Conservation (phyloP, 2,329 filamentous ascomycete genomes). For the Xylaria sp. region DNA sequence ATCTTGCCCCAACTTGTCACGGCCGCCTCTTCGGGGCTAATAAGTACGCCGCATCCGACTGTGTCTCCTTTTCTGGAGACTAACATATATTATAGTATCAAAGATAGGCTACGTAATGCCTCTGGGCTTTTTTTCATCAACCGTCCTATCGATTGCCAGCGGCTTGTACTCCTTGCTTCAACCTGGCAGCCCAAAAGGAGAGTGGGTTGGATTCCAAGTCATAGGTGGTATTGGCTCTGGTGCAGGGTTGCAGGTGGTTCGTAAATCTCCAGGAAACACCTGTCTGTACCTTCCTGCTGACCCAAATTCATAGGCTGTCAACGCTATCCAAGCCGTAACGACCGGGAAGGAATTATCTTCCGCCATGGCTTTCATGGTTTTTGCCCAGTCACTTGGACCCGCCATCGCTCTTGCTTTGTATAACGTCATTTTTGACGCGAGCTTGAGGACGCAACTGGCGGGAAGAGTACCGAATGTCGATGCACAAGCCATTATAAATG, state of each 20-base stretch:
- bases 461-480: conserved; percentile 49
- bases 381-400: conserved; percentile 33
- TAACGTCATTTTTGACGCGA: conserved; percentile 48
- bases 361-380: conserved; percentile 35
- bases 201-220: conserved; percentile 33
- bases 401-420: conserved; percentile 26
- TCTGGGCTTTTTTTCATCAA: background rate
- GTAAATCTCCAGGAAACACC: background rate
- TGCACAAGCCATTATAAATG: conserved; percentile 51
- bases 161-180: conserved; percentile 1
- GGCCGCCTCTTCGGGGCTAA: background rate
- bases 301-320: background rate
- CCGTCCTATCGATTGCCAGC: background rate
- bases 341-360: conserved; percentile 14
- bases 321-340: background rate
- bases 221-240: conserved; percentile 15
- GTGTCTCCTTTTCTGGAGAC: background rate
- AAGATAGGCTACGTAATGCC: background rate
- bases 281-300: background rate
- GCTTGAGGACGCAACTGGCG: conserved; percentile 50
- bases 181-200: conserved; percentile 12
- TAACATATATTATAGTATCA: background rate
- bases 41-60: background rate
- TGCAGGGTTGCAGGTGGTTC: background rate
- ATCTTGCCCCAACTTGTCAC: background rate